Conservation (phyloP, 1,139 yeast species). For the Yamadazyma taylorii region DNA sequence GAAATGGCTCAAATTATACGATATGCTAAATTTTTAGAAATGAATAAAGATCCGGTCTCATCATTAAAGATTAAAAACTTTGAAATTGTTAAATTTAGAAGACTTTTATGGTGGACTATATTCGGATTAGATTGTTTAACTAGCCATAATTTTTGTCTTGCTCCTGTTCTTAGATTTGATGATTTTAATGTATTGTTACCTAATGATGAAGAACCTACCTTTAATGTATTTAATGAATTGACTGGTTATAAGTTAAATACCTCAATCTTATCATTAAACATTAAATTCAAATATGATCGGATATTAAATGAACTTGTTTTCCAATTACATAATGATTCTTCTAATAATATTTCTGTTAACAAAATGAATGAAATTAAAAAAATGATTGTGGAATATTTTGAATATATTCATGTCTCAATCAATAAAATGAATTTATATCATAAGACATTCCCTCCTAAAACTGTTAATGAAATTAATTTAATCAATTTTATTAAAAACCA, state of each 20-base stretch:
- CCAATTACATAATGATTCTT: conserved; percentile 41
- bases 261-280: conserved; percentile 46
- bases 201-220: conserved; percentile 43
- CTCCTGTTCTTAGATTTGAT: conserved; percentile 54
- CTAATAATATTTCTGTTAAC: conserved; percentile 33
- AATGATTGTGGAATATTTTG: conserved; percentile 50
- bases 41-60: conserved; percentile 59
- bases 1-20: conserved; percentile 51
- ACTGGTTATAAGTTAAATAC: conserved; percentile 32
- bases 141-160: conserved; percentile 55
- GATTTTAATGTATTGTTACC: conserved; percentile 61
- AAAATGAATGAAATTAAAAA: conserved; percentile 46
- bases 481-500: conserved; percentile 50
- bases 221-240: conserved; percentile 23
- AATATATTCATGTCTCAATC: conserved; percentile 49
- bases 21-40: conserved; percentile 54
- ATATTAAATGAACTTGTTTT: conserved; percentile 53
- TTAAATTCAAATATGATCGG: conserved; percentile 52
- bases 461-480: conserved; percentile 45
- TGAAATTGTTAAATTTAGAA: conserved; percentile 49
- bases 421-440: conserved; percentile 26
- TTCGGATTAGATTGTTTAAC: conserved; percentile 60
- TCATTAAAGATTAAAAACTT: conserved; percentile 49
- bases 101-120: conserved; percentile 67
- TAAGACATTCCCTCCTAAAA: conserved; percentile 26